phyloP scores from a whole-genome alignment of 345 rosid genomes.

The Brassica cretica region DNA sequence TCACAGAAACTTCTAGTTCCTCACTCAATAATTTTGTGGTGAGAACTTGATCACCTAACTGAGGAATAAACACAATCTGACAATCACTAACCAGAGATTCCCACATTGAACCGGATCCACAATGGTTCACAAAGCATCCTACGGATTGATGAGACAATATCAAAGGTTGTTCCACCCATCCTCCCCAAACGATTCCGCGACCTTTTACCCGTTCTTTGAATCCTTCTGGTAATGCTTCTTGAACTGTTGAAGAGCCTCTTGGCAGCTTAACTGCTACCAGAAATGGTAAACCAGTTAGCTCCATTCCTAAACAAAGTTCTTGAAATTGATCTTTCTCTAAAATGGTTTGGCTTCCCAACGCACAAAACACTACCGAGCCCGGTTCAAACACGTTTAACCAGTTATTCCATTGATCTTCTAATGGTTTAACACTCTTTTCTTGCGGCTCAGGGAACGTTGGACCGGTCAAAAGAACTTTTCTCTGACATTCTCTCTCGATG shows the following conservation, averaged over 20 bases:
- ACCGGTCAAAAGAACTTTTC: constrained; percentile 24
- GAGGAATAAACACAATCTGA: not conserved
- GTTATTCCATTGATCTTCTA: constrained; percentile 36
- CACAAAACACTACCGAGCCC: constrained; percentile 37
- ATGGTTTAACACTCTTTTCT: not conserved
- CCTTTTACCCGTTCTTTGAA: not conserved
- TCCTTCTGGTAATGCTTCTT: not conserved
- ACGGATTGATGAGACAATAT: not conserved
- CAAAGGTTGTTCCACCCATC: not conserved
- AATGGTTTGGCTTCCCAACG: constrained; percentile 41
- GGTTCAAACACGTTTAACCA: constrained; percentile 22
- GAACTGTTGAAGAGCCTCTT: not conserved
- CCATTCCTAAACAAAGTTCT: constrained; percentile 39
- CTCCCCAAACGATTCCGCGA: not conserved
- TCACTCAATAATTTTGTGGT: not conserved
- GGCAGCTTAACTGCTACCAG: not conserved
- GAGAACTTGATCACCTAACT: not conserved
- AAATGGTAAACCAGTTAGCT: constrained; percentile 25
- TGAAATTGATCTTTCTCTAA: constrained; percentile 32
- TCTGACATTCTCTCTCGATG: not conserved
- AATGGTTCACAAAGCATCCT: not conserved
- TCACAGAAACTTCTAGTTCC: not conserved
- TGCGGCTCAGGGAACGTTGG: constrained; percentile 36
- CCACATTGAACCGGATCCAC: not conserved
- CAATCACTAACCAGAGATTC: not conserved